Percentiles rank a stretch among this genome's conserved stretches.
Evolutionary conservation across 164 flowering plant genomes (phyloP).

Genomic region (Vitis cinerea): DNA sequence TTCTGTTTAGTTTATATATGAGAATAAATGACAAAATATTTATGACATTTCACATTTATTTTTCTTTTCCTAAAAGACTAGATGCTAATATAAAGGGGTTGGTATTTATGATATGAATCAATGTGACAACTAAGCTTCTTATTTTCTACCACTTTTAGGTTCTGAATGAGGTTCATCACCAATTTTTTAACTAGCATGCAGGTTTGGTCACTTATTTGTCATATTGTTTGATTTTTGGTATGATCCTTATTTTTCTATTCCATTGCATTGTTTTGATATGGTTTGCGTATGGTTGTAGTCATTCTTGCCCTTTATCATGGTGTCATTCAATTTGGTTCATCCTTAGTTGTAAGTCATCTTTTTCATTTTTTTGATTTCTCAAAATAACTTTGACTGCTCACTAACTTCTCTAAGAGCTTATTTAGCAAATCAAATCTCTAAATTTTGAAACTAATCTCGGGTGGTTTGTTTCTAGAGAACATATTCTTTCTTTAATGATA

Average conservation of each 20-base stretch:
- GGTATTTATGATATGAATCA: too few species aligned
- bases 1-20: too few species aligned
- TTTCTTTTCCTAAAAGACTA: too few species aligned
- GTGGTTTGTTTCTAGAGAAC: too few species aligned
- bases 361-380: background rate
- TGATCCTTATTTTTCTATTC: background rate
- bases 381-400: background rate
- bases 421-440: too few species aligned
- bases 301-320: constrained; percentile 85
- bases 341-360: constrained; percentile 55
- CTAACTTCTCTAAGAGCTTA: too few species aligned
- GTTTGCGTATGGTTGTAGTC: constrained; percentile 74
- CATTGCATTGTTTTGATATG: constrained; percentile 10
- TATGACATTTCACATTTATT: too few species aligned
- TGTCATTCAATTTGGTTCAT: constrained; percentile 84
- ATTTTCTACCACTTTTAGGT: constrained; percentile 35
- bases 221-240: background rate
- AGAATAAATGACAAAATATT: too few species aligned
- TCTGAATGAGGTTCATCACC: constrained; percentile 45
- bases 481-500: too few species aligned
- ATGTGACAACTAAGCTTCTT: too few species aligned
- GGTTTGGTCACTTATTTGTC: constrained; percentile 34
- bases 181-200: constrained; percentile 80
- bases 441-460: too few species aligned
- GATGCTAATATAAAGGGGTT: too few species aligned